phyloP scores from a whole-genome alignment of 306 rosid species.

The apple (Malus domestica) region ASM211411v1 NC_041795.1:26894501-26895000 shows the following conservation, averaged over 20 bases:
- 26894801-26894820: slow-evolving; percentile 62
- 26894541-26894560: slow-evolving; percentile 58
- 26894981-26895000: slow-evolving; percentile 44
- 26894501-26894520: slow-evolving; percentile 64
- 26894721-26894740: slow-evolving; percentile 37
- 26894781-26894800: slow-evolving; percentile 65
- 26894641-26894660: slow-evolving; percentile 70
- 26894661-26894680: slow-evolving; percentile 59
- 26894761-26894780: slow-evolving; percentile 56
- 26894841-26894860: slow-evolving; percentile 84
- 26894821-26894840: slow-evolving; percentile 85
- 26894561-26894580: slow-evolving; percentile 46
- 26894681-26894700: slow-evolving; percentile 60
- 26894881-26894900: slow-evolving; percentile 35
- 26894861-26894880: slow-evolving; percentile 33
- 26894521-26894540: slow-evolving; percentile 65
- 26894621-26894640: slow-evolving; percentile 86
- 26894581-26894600: slow-evolving; percentile 74
- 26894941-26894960: slow-evolving; percentile 57
- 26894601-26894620: slow-evolving; percentile 83
- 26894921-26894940: slow-evolving; percentile 43
- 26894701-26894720: slow-evolving; percentile 49
- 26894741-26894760: slow-evolving; percentile 33
- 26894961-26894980: slow-evolving; percentile 49
- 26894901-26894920: slow-evolving; percentile 27